Evolutionary conservation across 2,329 filamentous ascomycete genomes (phyloP).

Genomic region (Hortaea werneckii): DNA sequence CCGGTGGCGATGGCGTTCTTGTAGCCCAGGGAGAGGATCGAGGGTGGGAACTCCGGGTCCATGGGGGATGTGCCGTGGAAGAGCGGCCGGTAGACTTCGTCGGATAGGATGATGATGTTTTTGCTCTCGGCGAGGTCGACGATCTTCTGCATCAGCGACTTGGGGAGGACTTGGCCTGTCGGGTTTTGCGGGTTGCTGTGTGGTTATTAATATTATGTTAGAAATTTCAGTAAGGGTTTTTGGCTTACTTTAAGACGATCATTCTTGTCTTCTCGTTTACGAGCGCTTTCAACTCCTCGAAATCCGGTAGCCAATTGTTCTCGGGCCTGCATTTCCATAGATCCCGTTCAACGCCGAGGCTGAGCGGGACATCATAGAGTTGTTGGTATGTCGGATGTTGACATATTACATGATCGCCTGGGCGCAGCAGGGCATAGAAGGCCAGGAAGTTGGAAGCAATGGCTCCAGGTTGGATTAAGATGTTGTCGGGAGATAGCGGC

Average conservation of each 20-base stretch:
- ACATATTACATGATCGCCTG: constrained; percentile 74
- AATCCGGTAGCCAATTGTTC: constrained; percentile 56
- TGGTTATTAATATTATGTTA: not conserved
- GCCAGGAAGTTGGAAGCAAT: constrained; percentile 78
- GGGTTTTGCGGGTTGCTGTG: constrained; percentile 72
- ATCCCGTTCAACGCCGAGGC: constrained; percentile 65
- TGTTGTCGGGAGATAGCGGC: constrained; percentile 47
- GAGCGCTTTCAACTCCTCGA: constrained; percentile 54
- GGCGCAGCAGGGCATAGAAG: constrained; percentile 60
- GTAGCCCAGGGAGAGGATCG: constrained; percentile 62
- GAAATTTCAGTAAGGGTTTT: no score
- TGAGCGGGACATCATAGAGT: constrained; percentile 64
- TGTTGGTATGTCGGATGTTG: constrained; percentile 84
- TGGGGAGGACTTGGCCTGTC: constrained; percentile 60
- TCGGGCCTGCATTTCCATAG: constrained; percentile 61
- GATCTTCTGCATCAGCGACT: constrained; percentile 49
- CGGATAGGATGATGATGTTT: constrained; percentile 58
- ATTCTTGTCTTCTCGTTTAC: constrained; percentile 63
- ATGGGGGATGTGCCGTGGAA: constrained; percentile 58
- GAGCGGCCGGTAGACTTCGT: constrained; percentile 77
- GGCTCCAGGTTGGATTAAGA: constrained; percentile 69
- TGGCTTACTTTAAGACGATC: constrained; percentile 48
- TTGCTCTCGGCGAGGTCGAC: constrained; percentile 53
- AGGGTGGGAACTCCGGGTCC: constrained; percentile 51
- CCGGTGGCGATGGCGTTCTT: constrained; percentile 61